Percentiles rank a stretch among this genome's conserved stretches.
Evolutionary conservation across 331 rosid genomes (phyloP).

Genomic region (Pyrus hybrid): DNA sequence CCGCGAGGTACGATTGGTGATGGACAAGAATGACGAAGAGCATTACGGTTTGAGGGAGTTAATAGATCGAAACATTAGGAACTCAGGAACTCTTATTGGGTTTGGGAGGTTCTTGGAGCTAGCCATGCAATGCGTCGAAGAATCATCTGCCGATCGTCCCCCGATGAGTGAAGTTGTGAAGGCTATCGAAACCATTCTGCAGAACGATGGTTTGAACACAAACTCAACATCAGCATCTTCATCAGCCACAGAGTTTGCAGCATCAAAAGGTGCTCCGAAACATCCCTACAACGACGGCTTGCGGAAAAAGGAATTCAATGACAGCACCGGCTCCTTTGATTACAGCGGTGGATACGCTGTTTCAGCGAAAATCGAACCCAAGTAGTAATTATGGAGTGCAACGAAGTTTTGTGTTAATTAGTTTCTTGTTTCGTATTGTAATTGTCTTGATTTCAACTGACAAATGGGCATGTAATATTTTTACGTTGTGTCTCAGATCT

Average conservation of each 20-base stretch:
- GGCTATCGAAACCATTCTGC: constrained; percentile 58
- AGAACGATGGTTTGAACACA: constrained; percentile 81
- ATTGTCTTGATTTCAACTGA: neutral
- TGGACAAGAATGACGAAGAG: constrained; percentile 53
- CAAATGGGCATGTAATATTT: neutral
- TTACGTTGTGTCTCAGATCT: too few relatives aligned
- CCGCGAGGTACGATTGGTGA: constrained; percentile 46
- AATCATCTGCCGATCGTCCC: constrained; percentile 74
- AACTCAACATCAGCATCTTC: constrained; percentile 84
- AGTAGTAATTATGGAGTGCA: constrained; percentile 24
- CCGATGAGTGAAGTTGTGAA: constrained; percentile 88
- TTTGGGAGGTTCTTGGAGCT: constrained; percentile 71
- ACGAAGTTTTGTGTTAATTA: neutral
- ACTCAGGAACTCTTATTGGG: constrained; percentile 40
- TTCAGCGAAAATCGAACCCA: constrained; percentile 70
- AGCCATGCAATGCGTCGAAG: constrained; percentile 83
- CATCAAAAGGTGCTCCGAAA: constrained; percentile 33
- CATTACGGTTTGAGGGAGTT: constrained; percentile 54
- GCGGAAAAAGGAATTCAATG: constrained; percentile 41
- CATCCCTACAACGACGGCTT: constrained; percentile 70
- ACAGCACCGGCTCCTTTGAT: constrained; percentile 47
- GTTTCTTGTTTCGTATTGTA: neutral
- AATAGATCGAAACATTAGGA: constrained; percentile 55
- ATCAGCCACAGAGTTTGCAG: constrained; percentile 80
- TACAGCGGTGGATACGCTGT: constrained; percentile 71